These are phyloP conservation scores for Pseudocercospora pini-densiflorae DNA, from an alignment of 2,329 filamentous ascomycete genomes.

Conservation along the genomic window DNA sequence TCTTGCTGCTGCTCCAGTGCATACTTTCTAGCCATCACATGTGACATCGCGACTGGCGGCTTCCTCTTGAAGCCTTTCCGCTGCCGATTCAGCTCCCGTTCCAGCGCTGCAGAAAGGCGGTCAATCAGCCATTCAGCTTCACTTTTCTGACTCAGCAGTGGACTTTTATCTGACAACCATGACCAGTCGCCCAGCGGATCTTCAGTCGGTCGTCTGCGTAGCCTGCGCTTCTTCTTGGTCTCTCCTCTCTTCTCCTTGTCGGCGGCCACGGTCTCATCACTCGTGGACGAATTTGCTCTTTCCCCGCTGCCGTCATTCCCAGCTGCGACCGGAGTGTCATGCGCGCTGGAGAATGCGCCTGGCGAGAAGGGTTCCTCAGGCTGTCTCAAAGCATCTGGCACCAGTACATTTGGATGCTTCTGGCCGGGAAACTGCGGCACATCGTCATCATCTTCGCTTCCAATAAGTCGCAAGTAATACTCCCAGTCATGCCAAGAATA, in stretches of 20 bases:
- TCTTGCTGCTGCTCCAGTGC: constrained; percentile 1
- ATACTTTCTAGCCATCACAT: constrained; percentile 19
- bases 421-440: constrained; percentile 31
- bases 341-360: constrained; percentile 2
- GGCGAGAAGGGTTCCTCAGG: constrained; percentile 2
- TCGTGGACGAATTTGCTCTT: background rate
- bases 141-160: constrained; percentile 69
- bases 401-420: constrained; percentile 6
- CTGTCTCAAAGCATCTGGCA: background rate
- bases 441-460: constrained; percentile 48
- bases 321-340: background rate
- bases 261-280: constrained; percentile 4
- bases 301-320: background rate
- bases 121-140: constrained; percentile 77
- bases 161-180: constrained; percentile 72
- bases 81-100: constrained; percentile 51
- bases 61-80: constrained; percentile 32
- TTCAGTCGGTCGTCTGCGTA: constrained; percentile 24
- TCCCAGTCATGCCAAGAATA: constrained; percentile 51
- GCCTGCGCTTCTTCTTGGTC: constrained; percentile 20
- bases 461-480: constrained; percentile 54
- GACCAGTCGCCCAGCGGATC: constrained; percentile 60
- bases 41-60: constrained; percentile 38
- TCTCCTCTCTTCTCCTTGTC: constrained; percentile 24
- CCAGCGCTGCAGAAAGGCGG: constrained; percentile 62